These are phyloP conservation scores for Diaporthe destruens DNA, from an alignment of 2,329 filamentous ascomycete species.

Conservation along the genomic window DNA sequence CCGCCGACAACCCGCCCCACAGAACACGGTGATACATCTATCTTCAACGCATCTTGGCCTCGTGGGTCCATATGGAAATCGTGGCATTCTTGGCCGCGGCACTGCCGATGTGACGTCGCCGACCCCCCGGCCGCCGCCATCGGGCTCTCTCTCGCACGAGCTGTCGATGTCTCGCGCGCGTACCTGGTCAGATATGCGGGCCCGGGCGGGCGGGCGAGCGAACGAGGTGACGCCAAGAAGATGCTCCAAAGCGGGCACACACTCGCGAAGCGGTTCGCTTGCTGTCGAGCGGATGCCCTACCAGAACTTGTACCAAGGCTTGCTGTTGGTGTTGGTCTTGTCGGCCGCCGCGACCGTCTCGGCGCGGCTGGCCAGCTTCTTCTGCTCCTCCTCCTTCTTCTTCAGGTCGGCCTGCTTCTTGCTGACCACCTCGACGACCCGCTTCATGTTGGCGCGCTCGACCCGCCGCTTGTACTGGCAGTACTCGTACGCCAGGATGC, in stretches of 20 bases:
- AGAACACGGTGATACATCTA: neutral
- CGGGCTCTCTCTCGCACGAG: neutral
- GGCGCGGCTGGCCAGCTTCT: slow-evolving; percentile 50
- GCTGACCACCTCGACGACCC: slow-evolving; percentile 85
- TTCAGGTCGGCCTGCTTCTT: slow-evolving; percentile 74
- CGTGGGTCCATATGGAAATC: too few species aligned
- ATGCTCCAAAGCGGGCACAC: neutral
- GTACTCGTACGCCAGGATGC: slow-evolving; percentile 83
- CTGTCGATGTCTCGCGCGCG: neutral
- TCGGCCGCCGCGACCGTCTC: slow-evolving; percentile 51
- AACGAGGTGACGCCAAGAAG: too few species aligned
- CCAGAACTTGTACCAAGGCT: slow-evolving; percentile 70
- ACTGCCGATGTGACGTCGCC: neutral
- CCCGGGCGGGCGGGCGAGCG: too few species aligned
- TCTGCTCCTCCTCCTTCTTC: slow-evolving; percentile 62
- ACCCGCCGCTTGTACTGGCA: slow-evolving; percentile 81
- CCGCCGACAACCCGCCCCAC: too few species aligned
- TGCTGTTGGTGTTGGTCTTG: slow-evolving; percentile 45
- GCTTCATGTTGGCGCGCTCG: slow-evolving; percentile 86
- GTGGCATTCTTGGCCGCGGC: neutral
- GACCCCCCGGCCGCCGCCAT: neutral
- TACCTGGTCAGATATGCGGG: neutral
- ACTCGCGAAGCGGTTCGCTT: neutral
- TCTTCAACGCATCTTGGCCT: neutral
- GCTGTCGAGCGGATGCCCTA: slow-evolving; percentile 47